Evolutionary conservation across 2,329 filamentous ascomycete genomes (phyloP).

Genomic region (Eurotiales sp.): DNA sequence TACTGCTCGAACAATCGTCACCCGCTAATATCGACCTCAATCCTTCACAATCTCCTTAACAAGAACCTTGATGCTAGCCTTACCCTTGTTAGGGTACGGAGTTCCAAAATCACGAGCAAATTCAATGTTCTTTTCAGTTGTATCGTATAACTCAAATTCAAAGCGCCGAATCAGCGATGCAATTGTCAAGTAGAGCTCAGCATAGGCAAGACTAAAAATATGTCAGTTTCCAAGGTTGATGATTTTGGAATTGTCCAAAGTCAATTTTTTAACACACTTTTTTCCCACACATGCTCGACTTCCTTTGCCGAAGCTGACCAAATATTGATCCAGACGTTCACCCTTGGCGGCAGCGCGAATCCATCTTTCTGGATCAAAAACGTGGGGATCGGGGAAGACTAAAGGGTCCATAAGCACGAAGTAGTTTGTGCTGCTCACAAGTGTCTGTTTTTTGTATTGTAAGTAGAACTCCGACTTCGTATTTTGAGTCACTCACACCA

Average conservation of each 20-base stretch:
- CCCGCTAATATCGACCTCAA: too few relatives aligned
- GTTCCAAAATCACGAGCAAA: slow-evolving; percentile 8
- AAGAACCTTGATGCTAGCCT: too few relatives aligned
- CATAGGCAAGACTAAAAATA: slow-evolving; percentile 28
- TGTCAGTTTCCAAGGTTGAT: too few relatives aligned
- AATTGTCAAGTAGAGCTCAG: slow-evolving; percentile 31
- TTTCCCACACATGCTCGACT: slow-evolving; percentile 48
- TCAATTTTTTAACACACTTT: slow-evolving; percentile 34
- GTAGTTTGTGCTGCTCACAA: slow-evolving; percentile 37
- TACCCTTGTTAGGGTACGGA: background rate
- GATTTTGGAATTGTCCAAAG: too few relatives aligned
- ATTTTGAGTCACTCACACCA: slow-evolving; percentile 9
- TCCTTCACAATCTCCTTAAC: too few relatives aligned
- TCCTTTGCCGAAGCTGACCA: slow-evolving; percentile 40
- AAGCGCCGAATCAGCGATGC: slow-evolving; percentile 28
- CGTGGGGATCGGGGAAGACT: slow-evolving; percentile 33
- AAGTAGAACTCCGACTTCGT: too few relatives aligned
- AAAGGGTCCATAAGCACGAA: slow-evolving; percentile 33
- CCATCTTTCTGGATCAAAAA: slow-evolving; percentile 38
- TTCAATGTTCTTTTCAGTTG: slow-evolving; percentile 27
- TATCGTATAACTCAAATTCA: slow-evolving; percentile 30
- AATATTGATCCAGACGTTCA: slow-evolving; percentile 31
- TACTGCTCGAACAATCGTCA: too few relatives aligned
- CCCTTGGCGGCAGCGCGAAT: slow-evolving; percentile 28
- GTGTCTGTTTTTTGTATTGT: slow-evolving; percentile 19